Evolutionary conservation across 2,329 filamentous ascomycete genomes (phyloP), one percentile per base, ranked within the genome.

Genomic region (Blastomyces percursus): DNA sequence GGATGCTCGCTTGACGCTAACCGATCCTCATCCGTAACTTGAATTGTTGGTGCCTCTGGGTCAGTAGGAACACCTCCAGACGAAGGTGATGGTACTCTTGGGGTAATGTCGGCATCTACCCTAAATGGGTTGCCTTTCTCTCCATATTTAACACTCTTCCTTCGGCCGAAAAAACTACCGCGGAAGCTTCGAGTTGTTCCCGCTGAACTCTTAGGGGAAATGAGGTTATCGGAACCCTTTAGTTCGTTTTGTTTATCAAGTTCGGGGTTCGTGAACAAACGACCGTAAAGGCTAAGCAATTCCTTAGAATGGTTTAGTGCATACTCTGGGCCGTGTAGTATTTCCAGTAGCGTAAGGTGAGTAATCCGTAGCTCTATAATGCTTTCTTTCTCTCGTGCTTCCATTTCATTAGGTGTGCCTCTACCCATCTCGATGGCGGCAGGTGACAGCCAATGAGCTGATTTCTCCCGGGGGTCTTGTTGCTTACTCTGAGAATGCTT

Each of bases 301-400:
- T 96, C 91, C 66, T 90, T 86, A 71, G 89, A 92, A 64, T 89
- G 87, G 71, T 96, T 96, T 59, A 97, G 90, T 21, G 94, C 93
- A 62, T 87, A 84, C 63, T 90, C 87, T 0, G 91, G 86, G 0
- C 91, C 91, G 71, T 96, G 91, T 3, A 90, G 78, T 19, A 94
- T 78, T 74, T 97, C 93, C 3, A 94, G 76, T 24, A 99, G 82
- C 3, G 89, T 83, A 64, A 99, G 80, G 70, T 97, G 92, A 12
- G 93, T 96, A 84, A 97, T 96, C 74, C 96, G 96, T 65, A 96
- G 86, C 74, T 97, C 90, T n/a, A 99, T 77, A 51, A 99, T 87
- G 58, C 85, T 84, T 73, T 92, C 90, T 71, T 91, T 95, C 71
- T 97, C 92, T 32, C 86, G 84, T 63, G 86, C 84, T 65, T 91